Percentiles rank a stretch among this genome's conserved stretches.
These are phyloP conservation scores for Cylindrodendrum hubeiense DNA, from an alignment of 2,329 filamentous ascomycete species.

Conservation along the genomic window DNA sequence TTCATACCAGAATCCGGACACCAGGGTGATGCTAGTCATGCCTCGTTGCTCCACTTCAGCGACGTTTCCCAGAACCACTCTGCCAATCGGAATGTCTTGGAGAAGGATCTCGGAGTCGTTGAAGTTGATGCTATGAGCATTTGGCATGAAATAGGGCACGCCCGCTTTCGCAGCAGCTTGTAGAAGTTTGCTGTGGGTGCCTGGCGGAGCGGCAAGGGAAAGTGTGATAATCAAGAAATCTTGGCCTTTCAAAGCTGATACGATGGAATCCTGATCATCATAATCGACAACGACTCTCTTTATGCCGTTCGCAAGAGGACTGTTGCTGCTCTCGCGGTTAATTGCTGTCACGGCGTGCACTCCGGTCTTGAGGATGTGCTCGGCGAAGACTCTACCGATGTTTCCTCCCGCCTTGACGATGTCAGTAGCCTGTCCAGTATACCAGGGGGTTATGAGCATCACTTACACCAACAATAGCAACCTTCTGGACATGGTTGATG, in stretches of 20 bases:
- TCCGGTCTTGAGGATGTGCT: conserved; percentile 57
- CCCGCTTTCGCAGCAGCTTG: conserved; percentile 66
- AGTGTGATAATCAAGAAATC: conserved; percentile 69
- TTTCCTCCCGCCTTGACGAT: conserved; percentile 60
- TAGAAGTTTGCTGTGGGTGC: conserved; percentile 62
- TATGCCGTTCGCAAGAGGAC: conserved; percentile 58
- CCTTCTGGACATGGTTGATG: conserved; percentile 54
- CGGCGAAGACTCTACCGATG: conserved; percentile 53
- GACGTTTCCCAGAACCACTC: conserved; percentile 40
- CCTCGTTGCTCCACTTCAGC: conserved; percentile 55
- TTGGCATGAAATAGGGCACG: conserved; percentile 66
- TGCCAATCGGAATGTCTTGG: conserved; percentile 52
- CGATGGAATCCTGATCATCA: conserved; percentile 55
- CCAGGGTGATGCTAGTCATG: conserved; percentile 60
- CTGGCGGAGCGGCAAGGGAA: conserved; percentile 53
- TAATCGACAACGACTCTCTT: conserved; percentile 58
- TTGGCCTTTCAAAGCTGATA: conserved; percentile 64
- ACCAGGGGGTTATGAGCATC: background rate
- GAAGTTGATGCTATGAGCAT: conserved; percentile 50
- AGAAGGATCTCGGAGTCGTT: conserved; percentile 55
- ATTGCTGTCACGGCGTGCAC: conserved; percentile 65
- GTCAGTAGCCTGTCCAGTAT: background rate
- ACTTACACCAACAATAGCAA: conserved; percentile 63
- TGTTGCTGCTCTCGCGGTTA: conserved; percentile 57
- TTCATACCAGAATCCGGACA: conserved; percentile 69